phyloP scores from a whole-genome alignment of 2,329 filamentous ascomycete species.

The Apiospora kogelbergensis region DNA sequence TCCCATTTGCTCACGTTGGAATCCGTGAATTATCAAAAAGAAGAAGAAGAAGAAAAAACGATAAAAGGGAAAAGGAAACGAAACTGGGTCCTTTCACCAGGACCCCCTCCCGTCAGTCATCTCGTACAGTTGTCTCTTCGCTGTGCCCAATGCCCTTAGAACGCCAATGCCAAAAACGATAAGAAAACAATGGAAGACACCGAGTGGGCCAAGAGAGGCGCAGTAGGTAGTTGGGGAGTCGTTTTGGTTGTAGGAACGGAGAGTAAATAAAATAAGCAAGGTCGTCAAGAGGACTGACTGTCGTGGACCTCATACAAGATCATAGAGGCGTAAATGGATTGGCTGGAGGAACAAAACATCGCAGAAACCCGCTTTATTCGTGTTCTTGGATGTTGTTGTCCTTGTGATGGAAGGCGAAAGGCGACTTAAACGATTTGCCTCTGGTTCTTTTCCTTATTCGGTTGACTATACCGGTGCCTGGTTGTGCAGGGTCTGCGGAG shows the following conservation, averaged over 20 bases:
- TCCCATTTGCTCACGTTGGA: neutral
- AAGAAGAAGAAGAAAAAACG: constrained; percentile 4
- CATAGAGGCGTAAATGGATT: neutral
- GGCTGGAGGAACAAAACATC: neutral
- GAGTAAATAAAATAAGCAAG: neutral
- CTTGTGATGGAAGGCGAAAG: constrained; percentile 29
- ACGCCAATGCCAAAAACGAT: constrained; percentile 12
- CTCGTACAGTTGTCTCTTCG: constrained; percentile 17
- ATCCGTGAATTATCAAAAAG: constrained; percentile 5
- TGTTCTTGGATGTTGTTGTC: constrained; percentile 30
- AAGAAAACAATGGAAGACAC: neutral
- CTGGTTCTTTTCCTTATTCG: constrained; percentile 33
- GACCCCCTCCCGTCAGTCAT: constrained; percentile 16
- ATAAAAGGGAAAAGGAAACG: neutral
- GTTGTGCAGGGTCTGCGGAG: constrained; percentile 14
- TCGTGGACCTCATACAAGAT: constrained; percentile 5
- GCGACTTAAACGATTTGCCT: constrained; percentile 34
- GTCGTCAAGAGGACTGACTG: constrained; percentile 4
- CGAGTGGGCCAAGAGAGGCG: neutral
- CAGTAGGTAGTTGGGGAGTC: neutral
- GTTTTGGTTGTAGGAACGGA: neutral
- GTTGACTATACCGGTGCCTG: constrained; percentile 28
- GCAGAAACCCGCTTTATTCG: constrained; percentile 18
- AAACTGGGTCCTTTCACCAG: neutral
- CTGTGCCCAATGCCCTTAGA: constrained; percentile 15